Base-by-base conservation (phyloP, 306 rosid species). In the Vachellia collinsii region DNA sequence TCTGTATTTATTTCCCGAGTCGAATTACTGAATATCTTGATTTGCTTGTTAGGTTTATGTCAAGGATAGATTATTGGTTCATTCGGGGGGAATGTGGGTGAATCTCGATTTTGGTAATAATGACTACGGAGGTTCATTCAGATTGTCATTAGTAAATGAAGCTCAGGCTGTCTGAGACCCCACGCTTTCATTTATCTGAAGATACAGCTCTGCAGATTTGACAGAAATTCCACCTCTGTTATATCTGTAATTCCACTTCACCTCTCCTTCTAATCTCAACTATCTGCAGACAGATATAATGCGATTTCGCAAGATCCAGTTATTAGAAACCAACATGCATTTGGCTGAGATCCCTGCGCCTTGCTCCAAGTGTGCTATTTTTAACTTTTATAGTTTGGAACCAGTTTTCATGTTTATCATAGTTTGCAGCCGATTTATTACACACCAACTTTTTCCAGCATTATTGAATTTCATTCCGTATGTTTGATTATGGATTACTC, bases 141-240 rank as follows among this genome's bases (percentile, higher is more conserved):
- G 48, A 76, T 63, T 79, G 48, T 59, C 79, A 77, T 84, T 87
- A 85, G 88, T 90, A 93, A 90, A 91, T 91, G 97, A 86, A 83
- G 90, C 89, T 83, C 76, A 47, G 88, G 54, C 72, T 88, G 74
- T 80, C 83, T 77, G 82, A 88, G 88, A 89, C 86, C 94, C 86
- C 83, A 73, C 83, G 82, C 81, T 77, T 72, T 77, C 77, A 69
- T 85, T 78, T 78, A 78, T 80, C 84, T 65, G 68, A 76, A 37
- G 81, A 59, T 84, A 80, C 83, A 78, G 86, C 83, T 88, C 82
- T 87, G 81, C 37, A 79, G 42, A 78, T 85, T 88, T 83, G 80
- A 63, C 79, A 47, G 69, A 77, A 68, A 66, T 83, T 63, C 38
- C 82, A 11, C 11, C 69, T 74, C 58, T 84, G 77, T 76, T 86